These are phyloP conservation scores for Linum trigynum DNA, from an alignment of 345 rosid genomes.

Conservation along the genomic window DNA sequence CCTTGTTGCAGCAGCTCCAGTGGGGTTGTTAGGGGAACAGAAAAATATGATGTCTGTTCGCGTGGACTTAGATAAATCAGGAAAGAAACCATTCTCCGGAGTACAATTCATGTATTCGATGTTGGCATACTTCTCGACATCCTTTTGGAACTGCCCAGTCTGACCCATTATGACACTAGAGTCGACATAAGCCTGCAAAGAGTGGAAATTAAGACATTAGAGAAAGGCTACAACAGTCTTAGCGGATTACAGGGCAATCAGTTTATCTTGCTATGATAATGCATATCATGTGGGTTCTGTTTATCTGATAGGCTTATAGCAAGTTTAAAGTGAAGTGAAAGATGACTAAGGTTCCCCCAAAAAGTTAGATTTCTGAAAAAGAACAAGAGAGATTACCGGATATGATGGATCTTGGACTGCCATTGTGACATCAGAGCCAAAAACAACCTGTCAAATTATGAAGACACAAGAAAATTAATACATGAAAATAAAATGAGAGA, in stretches of 20 bases:
- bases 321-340: not conserved
- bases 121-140: conserved; percentile 50
- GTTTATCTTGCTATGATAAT: not conserved
- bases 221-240: not conserved
- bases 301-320: not conserved
- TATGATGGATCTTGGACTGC: conserved; percentile 99
- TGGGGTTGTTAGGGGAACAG: conserved; percentile 96
- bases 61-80: conserved; percentile 62
- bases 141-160: conserved; percentile 63
- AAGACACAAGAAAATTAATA: not conserved
- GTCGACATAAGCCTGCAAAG: conserved; percentile 84
- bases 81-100: conserved; percentile 96
- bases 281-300: not conserved
- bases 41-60: conserved; percentile 83
- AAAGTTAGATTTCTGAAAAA: not conserved
- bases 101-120: conserved; percentile 90
- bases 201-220: not conserved
- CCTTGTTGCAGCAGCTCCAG: conserved; percentile 87
- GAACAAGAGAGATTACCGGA: conserved; percentile 47
- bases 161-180: conserved; percentile 95
- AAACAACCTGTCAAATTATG: conserved; percentile 46
- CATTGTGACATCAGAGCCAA: conserved; percentile 71
- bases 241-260: not conserved
- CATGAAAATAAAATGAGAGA: not conserved
- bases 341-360: not conserved